Evolutionary conservation across 2,329 filamentous ascomycete genomes (phyloP).

Genomic region (Trichoderma simmonsii): DNA sequence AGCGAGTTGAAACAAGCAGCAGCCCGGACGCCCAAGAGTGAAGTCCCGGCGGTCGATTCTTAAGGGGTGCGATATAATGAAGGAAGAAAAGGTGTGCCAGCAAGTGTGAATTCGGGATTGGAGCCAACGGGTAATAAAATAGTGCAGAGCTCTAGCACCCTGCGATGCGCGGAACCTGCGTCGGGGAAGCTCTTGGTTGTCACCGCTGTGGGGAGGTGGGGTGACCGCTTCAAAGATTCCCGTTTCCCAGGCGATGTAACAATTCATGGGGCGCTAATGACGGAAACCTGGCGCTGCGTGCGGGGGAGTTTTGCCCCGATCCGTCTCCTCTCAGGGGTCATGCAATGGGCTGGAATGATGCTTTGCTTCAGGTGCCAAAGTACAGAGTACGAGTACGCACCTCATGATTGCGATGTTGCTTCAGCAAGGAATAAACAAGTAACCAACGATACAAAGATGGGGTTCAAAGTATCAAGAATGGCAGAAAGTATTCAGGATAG

Average conservation of each 20-base stretch:
- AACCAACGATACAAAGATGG: not conserved
- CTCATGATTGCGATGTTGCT: slow-evolving; percentile 16
- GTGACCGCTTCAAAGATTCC: slow-evolving; percentile 1
- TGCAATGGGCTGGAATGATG: not conserved
- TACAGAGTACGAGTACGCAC: slow-evolving; percentile 6
- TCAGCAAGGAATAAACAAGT: not conserved
- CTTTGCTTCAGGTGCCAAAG: not conserved
- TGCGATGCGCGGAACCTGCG: not conserved
- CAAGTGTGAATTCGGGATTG: not conserved
- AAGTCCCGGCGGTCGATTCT: not conserved
- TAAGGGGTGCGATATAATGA: not conserved
- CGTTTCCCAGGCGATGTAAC: slow-evolving; percentile 6
- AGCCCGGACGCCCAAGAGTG: not conserved
- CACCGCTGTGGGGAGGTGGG: slow-evolving; percentile 6
- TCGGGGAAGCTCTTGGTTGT: slow-evolving; percentile 14
- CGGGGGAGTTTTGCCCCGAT: slow-evolving; percentile 6
- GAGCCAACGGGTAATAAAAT: not conserved
- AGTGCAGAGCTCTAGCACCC: not conserved
- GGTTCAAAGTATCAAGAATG: not conserved
- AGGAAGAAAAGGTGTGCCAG: not conserved
- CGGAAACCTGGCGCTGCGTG: slow-evolving; percentile 5
- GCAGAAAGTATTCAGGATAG: not conserved
- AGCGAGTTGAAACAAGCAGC: slow-evolving; percentile 24
- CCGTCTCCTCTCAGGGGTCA: slow-evolving; percentile 3
- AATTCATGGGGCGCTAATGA: not conserved